Base-by-base conservation (phyloP, 805 yeast genomes). In the Teunomyces aglyptinius region DNA sequence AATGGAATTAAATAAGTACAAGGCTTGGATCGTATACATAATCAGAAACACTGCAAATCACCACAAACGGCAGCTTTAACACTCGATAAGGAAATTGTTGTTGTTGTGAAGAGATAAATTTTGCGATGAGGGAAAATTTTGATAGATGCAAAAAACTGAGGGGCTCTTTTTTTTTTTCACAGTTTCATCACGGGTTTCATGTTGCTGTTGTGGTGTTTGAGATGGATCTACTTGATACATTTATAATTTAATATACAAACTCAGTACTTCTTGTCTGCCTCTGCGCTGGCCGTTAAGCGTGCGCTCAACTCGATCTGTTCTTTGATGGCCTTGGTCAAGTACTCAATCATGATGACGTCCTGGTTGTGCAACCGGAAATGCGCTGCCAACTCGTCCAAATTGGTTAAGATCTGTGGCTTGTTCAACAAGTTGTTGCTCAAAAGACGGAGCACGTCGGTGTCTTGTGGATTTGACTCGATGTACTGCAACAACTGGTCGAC, bases 221-320 rank as follows among this genome's bases (percentile, higher is more conserved):
- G 4, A 5, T 5, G 4, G 22, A 1, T 20, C 12, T 13, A 7
- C 13, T 35, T 20, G 11, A 11, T 12, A 35, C 16, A 35, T 18
- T 6, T 19, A 35, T 35, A 27, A n/a, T n/a, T 42, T 32, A 42
- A 11, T 42, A 18, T 41, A 41, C 44, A 41, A 24, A 28, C n/a
- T 31, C 36, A 38, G 41, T 47, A 45, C 49, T 44, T 48, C 49
- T 52, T 51, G 44, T 51, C 56, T 41, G 53, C 55, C 38, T 53
- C 56, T 18, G 55, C 43, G 28, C 50, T 49, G 31, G 56, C 56
- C 29, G 56, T 83, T 58, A 88, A 76, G 64, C 86, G 82, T 41
- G 89, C 82, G 58, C 89, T 81, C 60, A 86, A 75, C 63, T 86
- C 91, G 53, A 88, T 77, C 71, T 89, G 96, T 52, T 89, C 86